Percentiles rank a stretch among this genome's conserved stretches.
phyloP scores from a whole-genome alignment of 768 basidiomycete genomes.

The Lentinula sp. region DNA sequence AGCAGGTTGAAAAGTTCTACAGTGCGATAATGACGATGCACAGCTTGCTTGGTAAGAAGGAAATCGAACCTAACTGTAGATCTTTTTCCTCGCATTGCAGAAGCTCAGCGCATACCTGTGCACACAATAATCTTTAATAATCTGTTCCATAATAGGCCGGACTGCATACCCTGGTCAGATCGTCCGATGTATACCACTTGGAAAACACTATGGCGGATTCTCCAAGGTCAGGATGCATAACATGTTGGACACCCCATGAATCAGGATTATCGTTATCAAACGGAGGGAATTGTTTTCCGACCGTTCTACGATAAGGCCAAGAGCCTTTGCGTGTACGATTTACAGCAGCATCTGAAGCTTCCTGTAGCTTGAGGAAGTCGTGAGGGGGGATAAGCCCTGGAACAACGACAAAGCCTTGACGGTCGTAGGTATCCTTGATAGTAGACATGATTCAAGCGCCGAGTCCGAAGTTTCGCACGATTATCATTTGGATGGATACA shows the following conservation, averaged over 20 bases:
- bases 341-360: conserved; percentile 47
- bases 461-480: not conserved
- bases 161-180: conserved; percentile 28
- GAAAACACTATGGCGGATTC: conserved; percentile 47
- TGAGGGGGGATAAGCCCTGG: conserved; percentile 42
- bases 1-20: conserved; percentile 72
- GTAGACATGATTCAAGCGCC: conserved; percentile 6
- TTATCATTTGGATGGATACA: not conserved
- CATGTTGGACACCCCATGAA: conserved; percentile 76
- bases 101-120: conserved; percentile 29
- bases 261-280: conserved; percentile 55
- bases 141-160: not conserved
- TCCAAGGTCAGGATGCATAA: conserved; percentile 71
- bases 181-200: conserved; percentile 60
- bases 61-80: conserved; percentile 61
- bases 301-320: conserved; percentile 64
- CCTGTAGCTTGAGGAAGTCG: conserved; percentile 31
- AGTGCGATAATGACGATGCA: not conserved
- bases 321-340: conserved; percentile 47
- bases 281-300: conserved; percentile 78
- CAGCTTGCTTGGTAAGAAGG: not conserved
- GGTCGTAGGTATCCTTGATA: conserved; percentile 47
- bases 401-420: conserved; percentile 62
- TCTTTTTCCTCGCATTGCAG: conserved; percentile 51
- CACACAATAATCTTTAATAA: not conserved